Evolutionary conservation across 2,329 filamentous ascomycete genomes (phyloP).

Genomic region (Drechslerella dactyloides): DNA sequence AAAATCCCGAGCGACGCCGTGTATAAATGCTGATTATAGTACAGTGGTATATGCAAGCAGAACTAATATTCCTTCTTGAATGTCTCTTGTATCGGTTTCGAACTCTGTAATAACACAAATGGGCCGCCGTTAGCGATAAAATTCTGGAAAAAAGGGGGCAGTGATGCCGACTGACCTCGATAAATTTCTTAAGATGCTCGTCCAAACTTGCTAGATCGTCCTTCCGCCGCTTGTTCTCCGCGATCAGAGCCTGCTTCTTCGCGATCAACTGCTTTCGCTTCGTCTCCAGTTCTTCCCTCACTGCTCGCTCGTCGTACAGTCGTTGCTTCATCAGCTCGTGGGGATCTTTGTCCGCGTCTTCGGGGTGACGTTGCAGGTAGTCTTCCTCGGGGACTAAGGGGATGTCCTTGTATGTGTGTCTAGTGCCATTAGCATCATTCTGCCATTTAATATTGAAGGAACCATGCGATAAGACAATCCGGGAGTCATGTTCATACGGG

Average conservation of each 20-base stretch:
- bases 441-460: background rate
- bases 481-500: too few species aligned
- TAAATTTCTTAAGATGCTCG: slow-evolving; percentile 89
- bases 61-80: slow-evolving; percentile 71
- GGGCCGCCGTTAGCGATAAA: background rate
- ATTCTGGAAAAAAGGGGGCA: background rate
- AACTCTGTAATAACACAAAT: slow-evolving; percentile 65
- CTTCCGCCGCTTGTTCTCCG: slow-evolving; percentile 88
- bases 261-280: slow-evolving; percentile 61
- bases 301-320: slow-evolving; percentile 86
- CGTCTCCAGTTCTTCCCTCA: slow-evolving; percentile 83
- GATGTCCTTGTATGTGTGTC: slow-evolving; percentile 85
- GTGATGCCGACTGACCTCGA: slow-evolving; percentile 33
- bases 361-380: slow-evolving; percentile 77
- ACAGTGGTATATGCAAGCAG: slow-evolving; percentile 22
- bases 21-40: slow-evolving; percentile 17
- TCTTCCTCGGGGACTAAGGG: slow-evolving; percentile 83
- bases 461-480: slow-evolving; percentile 1
- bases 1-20: slow-evolving; percentile 28
- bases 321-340: slow-evolving; percentile 85
- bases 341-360: slow-evolving; percentile 74
- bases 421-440: slow-evolving; percentile 56
- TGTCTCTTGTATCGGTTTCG: slow-evolving; percentile 83
- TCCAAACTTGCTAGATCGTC: slow-evolving; percentile 91
- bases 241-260: slow-evolving; percentile 72